These are phyloP conservation scores for Olyra latifolia DNA, from an alignment of 176 grass and related monocot species.

Conservation along the genomic window DNA sequence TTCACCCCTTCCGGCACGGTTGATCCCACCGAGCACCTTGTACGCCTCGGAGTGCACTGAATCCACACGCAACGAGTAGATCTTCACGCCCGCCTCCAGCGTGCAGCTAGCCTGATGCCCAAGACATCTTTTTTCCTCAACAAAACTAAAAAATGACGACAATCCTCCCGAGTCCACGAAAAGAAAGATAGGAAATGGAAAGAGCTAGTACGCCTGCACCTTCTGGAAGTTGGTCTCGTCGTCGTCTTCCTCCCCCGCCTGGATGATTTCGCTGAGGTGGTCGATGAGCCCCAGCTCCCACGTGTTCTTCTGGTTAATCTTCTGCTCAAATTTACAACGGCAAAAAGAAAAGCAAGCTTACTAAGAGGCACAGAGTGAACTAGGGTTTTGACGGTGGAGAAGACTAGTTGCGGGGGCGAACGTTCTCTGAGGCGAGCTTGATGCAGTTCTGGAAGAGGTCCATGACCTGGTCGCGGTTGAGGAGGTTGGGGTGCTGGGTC, in stretches of 20 bases:
- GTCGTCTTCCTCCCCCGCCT: conserved; percentile 67
- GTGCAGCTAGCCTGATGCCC: conserved; percentile 82
- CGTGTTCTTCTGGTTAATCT: conserved; percentile 98
- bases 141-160: not conserved
- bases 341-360: not conserved
- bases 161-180: not conserved
- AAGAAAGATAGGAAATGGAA: conserved; percentile 3
- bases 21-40: conserved; percentile 96
- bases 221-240: conserved; percentile 98
- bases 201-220: conserved; percentile 31
- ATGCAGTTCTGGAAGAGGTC: conserved; percentile 95
- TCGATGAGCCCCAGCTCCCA: conserved; percentile 95
- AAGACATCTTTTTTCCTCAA: conserved; percentile 4
- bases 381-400: conserved; percentile 22
- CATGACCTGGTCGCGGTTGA: conserved; percentile 85
- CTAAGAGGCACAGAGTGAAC: not conserved
- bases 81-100: conserved; percentile 90
- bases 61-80: conserved; percentile 93
- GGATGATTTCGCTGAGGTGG: conserved; percentile 84
- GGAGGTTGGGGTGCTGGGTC: conserved; percentile 37
- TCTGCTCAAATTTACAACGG: conserved; percentile 44
- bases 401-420: conserved; percentile 1
- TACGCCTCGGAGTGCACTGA: conserved; percentile 89
- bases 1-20: conserved; percentile 80
- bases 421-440: conserved; percentile 93